Percentiles rank a stretch among this genome's conserved stretches.
Evolutionary conservation across 176 grass and related monocot species (phyloP).

Genomic region (Aegilops tauschii): DNA sequence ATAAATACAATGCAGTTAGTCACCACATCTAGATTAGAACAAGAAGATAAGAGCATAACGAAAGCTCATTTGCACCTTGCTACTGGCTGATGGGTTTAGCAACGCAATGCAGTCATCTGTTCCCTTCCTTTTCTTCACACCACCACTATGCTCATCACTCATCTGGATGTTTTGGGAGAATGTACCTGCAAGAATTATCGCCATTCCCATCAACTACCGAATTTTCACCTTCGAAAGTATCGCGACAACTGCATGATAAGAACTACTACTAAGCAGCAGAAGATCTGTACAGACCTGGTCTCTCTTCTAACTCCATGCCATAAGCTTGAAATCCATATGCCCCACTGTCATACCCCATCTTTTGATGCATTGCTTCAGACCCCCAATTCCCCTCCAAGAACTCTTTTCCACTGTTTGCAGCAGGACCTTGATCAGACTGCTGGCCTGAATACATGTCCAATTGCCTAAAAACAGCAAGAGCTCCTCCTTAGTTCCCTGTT

Average conservation of each 20-base stretch:
- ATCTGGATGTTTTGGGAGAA: conserved; percentile 55
- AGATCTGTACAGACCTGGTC: conserved; percentile 34
- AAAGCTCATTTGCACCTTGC: conserved; percentile 41
- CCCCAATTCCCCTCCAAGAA: conserved; percentile 58
- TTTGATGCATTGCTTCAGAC: conserved; percentile 56
- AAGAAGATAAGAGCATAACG: not conserved
- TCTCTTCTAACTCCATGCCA: conserved; percentile 42
- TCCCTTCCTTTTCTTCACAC: conserved; percentile 63
- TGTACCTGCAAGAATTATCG: conserved; percentile 16
- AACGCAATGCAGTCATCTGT: conserved; percentile 24
- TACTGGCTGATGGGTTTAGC: conserved; percentile 29
- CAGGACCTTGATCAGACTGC: conserved; percentile 55
- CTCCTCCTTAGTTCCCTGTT: conserved; percentile 27
- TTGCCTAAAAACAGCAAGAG: conserved; percentile 9
- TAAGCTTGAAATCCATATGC: conserved; percentile 51
- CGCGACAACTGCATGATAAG: not conserved
- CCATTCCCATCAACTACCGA: conserved; percentile 23
- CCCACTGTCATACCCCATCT: conserved; percentile 58
- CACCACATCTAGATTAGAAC: not conserved
- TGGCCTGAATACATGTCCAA: conserved; percentile 62
- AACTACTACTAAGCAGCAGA: conserved; percentile 39
- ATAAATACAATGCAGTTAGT: conserved; percentile 15
- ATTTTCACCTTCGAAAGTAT: not conserved
- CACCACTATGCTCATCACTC: conserved; percentile 46
- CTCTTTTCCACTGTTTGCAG: conserved; percentile 45